Base-by-base conservation (phyloP, 2,329 filamentous ascomycete genomes). In the Phialophora chinensis region DNA sequence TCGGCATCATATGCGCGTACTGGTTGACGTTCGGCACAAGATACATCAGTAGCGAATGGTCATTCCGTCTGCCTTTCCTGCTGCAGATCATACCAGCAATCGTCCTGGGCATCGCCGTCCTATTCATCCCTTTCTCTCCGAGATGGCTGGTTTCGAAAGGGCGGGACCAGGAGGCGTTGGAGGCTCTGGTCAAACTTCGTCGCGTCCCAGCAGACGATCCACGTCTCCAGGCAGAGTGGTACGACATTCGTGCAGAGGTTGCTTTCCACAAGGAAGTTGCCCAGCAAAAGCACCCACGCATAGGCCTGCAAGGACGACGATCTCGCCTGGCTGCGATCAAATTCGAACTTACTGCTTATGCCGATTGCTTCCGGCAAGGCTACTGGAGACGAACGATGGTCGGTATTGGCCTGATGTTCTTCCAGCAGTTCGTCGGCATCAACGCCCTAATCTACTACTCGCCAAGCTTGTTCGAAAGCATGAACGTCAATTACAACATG, bases 361-460 rank as follows among this genome's bases (percentile, higher is more conserved):
- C 75, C 0, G 85, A 86, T 71, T 83, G 81, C 66, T 84, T 86
- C 72, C 80, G 74, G 65, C 76, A 74, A 63, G 81, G 82, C 5
- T 83, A 81, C 72, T 83, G 82, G 77, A 78, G 81, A 52, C 77
- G 83, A 27, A 85, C 82, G 0, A 79, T 82, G 50, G 78, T 87
- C n/a, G 86, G 84, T n/a, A 75, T 82, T 4, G 79, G 80, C 0
- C 71, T 88, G 12, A 83, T 84, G 78, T 87, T 88, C 72, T 88
- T 87, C 73, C 85, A 87, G 63, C 84, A 86, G 72, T 83, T 85
- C 50, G 76, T 80, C 3, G 83, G 83, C 0, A 84, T 86, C 73
- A 86, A 85, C 66, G 82, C 86, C 1, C 81, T 89, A 7, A 62
- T 69, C 58, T 88, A 88, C 77, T 89, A 88, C 75, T 86, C 85